Base-by-base conservation (phyloP, 768 basidiomycete genomes). In the Pulveroboletus sp. region DNA sequence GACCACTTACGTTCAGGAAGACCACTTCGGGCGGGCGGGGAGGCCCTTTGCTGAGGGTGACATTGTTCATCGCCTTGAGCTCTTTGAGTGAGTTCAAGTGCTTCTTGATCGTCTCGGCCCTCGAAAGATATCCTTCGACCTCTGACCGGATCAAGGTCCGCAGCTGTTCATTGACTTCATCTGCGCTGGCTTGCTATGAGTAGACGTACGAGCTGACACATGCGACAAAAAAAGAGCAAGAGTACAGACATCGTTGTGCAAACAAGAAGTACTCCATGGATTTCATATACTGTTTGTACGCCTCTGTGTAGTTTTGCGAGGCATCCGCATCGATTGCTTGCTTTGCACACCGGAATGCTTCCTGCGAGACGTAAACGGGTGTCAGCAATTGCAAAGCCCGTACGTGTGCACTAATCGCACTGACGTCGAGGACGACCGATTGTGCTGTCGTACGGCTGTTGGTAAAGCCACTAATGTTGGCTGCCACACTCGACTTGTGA, bases 181-280 rank as follows among this genome's bases (percentile, higher is more conserved):
- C 62, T 63, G 48, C 36, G 32, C 55, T 43, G 6, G 40, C 39
- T 24, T 48, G 35, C 21, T 17, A 39, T 60, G 39, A 61, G 47
- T 18, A 26, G 33, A 47, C 12, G 24, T 32, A 5, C 36, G 18
- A 33, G 8, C 18, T 8, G n/a, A 31, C 3, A 3, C 2, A 21
- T 21, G 21, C 21, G 21, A 21, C 21, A 31, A 27, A 36, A 11
- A 36, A 11, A n/a, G 6, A 27, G 6, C 0, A 51, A 38, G n/a
- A 36, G 39, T 14, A 65, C 62, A 18, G 58, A 93, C 92, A 93
- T 70, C 92, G 93, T 62, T 92, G 74, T 9, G 93, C 93, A 64
- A 96, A 87, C 88, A 96, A 90, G 71, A 97, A 98, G 69, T 94
- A 96, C 65, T 98, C 95, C 56, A 97, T 78, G 5, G 89, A 79